Evolutionary conservation across 352 stramenopile genomes (phyloP).

Genomic region (Pythium utonaiense): DNA sequence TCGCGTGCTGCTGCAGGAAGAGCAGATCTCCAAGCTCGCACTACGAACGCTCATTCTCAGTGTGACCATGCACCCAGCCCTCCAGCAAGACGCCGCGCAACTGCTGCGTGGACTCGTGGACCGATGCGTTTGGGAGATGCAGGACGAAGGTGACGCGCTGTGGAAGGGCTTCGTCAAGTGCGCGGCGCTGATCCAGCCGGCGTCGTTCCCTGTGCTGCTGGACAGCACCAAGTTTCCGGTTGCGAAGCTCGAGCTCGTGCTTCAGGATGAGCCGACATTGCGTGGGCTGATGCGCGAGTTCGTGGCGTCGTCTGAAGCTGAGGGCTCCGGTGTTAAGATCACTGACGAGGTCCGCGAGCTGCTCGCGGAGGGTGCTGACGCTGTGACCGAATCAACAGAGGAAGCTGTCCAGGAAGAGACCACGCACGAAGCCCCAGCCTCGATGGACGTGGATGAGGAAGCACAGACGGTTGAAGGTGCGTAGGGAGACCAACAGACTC

Average conservation of each 20-base stretch:
- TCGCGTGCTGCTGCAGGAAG: conserved; percentile 53
- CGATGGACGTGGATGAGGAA: conserved; percentile 3
- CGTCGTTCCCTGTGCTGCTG: conserved; percentile 65
- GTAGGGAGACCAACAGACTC: not conserved
- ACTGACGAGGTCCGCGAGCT: conserved; percentile 11
- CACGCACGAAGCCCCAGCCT: not conserved
- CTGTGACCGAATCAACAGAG: not conserved
- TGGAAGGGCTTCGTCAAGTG: conserved; percentile 85
- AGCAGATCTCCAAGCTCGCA: conserved; percentile 61
- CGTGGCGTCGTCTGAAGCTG: conserved; percentile 18
- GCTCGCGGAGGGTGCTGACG: conserved; percentile 8
- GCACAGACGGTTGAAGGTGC: not conserved
- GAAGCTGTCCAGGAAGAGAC: not conserved
- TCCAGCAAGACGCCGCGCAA: conserved; percentile 60
- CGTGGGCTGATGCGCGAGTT: conserved; percentile 41
- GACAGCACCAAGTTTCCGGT: conserved; percentile 34
- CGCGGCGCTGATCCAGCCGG: conserved; percentile 63
- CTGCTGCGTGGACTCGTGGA: conserved; percentile 52
- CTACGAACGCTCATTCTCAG: conserved; percentile 77
- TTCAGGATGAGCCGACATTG: conserved; percentile 66
- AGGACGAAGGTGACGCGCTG: conserved; percentile 38
- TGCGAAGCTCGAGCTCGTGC: conserved; percentile 40
- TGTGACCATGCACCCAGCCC: conserved; percentile 61
- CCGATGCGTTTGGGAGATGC: conserved; percentile 67
- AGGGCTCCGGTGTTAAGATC: conserved; percentile 10